Evolutionary conservation across 306 rosid species (phyloP), one percentile per base, ranked within the genome.

Genomic region (Boehmeria nivea): DNA sequence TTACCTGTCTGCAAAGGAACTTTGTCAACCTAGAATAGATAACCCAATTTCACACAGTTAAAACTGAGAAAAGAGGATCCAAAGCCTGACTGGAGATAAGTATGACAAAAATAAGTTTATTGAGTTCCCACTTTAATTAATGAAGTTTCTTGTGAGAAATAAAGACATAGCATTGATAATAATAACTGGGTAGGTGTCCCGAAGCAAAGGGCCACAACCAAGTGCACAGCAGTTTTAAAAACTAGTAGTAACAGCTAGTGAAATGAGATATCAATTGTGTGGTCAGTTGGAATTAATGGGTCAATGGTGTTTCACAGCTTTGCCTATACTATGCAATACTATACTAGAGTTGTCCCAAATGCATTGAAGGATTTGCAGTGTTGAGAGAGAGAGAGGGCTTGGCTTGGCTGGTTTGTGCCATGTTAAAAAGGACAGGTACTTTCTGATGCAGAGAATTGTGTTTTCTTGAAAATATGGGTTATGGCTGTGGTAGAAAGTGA

Each of bases 401-500:
- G 37, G 57, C n/a, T 28, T 26, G 12, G 37, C 23, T 51, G 18
- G 5, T 24, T 49, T 51, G 16, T 51, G 56, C 38, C 56, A 33
- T 26, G 0, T 26, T 51, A 13, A 51, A 4, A 54, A 17, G 12
- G 43, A 54, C 43, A 17, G 27, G 44, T 28, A 54, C 43, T 54
- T 34, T 28, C 25, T 21, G 26, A 54, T 34, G 59, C 40, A 53
- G 59, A 31, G 22, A 28, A 10, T 27, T n/a, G 2, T 18, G 1
- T 53, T 0, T n/a, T 16, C 0, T 28, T 53, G 24, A 45, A 17
- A 13, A 13, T 5, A 45, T 26, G 28, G n/a, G n/a, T n/a, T n/a
- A n/a, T n/a, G n/a, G n/a, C n/a, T n/a, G 50, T 24, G 38, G 54
- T 33, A 31, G 60, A 70, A 53, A 40, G 73, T 25, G 60, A 44